Conservation (phyloP, 208 protist genomes). For the Crithidia mellificae region DNA sequence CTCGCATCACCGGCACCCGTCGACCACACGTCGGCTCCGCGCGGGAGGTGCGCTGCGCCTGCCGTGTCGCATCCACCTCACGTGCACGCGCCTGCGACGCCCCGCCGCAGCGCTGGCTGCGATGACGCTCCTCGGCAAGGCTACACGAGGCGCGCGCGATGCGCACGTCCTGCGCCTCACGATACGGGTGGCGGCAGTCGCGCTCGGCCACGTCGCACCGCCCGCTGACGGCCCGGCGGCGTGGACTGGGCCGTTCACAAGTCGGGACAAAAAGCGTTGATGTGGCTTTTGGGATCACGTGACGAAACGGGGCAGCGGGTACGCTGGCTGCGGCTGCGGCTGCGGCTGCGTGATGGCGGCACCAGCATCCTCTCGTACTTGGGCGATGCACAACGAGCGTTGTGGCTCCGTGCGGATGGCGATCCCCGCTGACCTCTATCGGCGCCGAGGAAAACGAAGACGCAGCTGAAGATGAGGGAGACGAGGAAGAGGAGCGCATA, state of each 20-base stretch:
- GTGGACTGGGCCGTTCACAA: not conserved
- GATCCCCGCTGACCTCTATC: not conserved
- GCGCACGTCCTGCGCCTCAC: constrained; percentile 33
- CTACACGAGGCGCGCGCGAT: constrained; percentile 19
- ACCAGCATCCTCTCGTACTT: not conserved
- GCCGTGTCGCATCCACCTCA: constrained; percentile 18
- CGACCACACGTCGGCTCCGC: constrained; percentile 21
- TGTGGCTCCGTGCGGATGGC: not conserved
- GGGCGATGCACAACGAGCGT: not conserved
- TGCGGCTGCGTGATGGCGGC: constrained; percentile 1
- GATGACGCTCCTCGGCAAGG: not conserved
- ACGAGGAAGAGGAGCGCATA: not conserved
- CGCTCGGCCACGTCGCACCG: constrained; percentile 7
- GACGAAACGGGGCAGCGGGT: not conserved
- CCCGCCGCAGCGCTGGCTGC: not conserved
- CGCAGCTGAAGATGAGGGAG: not conserved
- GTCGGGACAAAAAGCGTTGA: constrained; percentile 26
- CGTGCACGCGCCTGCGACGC: constrained; percentile 20
- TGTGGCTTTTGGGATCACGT: constrained; percentile 14
- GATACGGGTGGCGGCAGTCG: constrained; percentile 29
- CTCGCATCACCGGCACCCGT: constrained; percentile 25
- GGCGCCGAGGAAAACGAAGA: not conserved
- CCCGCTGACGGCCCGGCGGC: not conserved
- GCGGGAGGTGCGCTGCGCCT: constrained; percentile 18
- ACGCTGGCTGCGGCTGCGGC: not conserved